Percentiles rank a stretch among this genome's conserved stretches.
These are phyloP conservation scores for Coccomyxa sp. DNA, from an alignment of 139 green algal species.

Conservation along the genomic window DNA sequence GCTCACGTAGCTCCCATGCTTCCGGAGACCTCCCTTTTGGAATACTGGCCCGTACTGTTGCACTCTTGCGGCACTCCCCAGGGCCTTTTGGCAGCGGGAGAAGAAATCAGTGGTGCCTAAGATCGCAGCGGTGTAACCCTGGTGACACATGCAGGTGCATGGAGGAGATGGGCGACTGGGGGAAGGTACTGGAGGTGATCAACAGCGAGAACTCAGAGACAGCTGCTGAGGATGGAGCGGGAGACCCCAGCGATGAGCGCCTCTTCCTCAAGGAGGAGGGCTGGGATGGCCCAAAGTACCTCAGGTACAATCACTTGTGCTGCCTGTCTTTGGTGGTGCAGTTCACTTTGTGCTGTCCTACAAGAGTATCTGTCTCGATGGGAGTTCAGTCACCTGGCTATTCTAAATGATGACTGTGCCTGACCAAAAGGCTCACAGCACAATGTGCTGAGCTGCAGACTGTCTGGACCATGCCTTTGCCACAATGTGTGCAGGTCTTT, in stretches of 20 bases:
- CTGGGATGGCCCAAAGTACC: slow-evolving; percentile 6
- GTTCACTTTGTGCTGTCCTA: too few relatives aligned
- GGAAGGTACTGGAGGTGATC: slow-evolving; percentile 8
- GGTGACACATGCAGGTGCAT: slow-evolving; percentile 26
- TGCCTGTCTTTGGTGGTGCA: too few relatives aligned
- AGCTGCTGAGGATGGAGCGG: background rate
- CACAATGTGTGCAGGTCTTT: slow-evolving; percentile 7
- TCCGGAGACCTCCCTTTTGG: background rate
- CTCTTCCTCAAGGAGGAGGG: slow-evolving; percentile 2
- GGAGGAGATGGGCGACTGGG: slow-evolving; percentile 19
- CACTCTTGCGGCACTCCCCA: too few relatives aligned
- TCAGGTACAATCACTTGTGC: slow-evolving; percentile 4
- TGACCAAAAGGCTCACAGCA: too few relatives aligned
- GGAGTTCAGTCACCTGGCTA: too few relatives aligned
- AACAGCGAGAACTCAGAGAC: background rate
- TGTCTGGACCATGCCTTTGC: background rate
- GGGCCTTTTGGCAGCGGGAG: too few relatives aligned
- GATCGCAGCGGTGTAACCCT: too few relatives aligned
- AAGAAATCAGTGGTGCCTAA: too few relatives aligned
- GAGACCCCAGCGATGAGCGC: background rate
- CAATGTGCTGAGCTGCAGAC: background rate
- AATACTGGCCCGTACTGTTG: background rate
- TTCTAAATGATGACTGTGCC: too few relatives aligned
- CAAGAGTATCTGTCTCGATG: too few relatives aligned
- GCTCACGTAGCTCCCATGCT: background rate